phyloP scores from a whole-genome alignment of 2,329 filamentous ascomycete genomes.

The Fusarium albosuccineum region DNA sequence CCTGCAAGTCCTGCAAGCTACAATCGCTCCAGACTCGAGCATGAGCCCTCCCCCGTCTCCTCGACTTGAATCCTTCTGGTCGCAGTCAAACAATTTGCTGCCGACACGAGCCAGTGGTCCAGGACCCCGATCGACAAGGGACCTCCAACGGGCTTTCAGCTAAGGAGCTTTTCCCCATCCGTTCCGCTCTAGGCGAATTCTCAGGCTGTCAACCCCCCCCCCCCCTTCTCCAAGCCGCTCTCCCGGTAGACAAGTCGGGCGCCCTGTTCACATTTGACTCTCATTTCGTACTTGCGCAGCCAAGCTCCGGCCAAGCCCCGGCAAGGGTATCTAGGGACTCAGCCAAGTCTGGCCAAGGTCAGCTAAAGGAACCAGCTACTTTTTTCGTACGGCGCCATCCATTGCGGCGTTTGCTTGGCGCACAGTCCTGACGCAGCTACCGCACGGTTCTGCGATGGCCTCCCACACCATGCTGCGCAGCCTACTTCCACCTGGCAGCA shows the following conservation, averaged over 20 bases:
- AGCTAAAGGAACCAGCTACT: conserved; percentile 29
- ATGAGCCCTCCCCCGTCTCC: background rate
- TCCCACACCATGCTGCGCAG: conserved; percentile 37
- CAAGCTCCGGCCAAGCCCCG: conserved; percentile 35
- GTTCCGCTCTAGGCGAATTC: background rate
- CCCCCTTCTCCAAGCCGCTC: conserved; percentile 2
- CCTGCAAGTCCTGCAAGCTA: conserved; percentile 31
- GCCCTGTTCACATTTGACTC: conserved; percentile 4
- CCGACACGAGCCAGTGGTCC: conserved; percentile 2
- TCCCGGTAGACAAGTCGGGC: background rate
- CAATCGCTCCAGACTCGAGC: conserved; percentile 26
- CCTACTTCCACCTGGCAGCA: conserved; percentile 36
- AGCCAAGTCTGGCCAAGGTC: conserved; percentile 34
- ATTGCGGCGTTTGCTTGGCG: conserved; percentile 37
- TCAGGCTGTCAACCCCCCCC: conserved; percentile 1
- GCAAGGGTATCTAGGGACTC: conserved; percentile 35
- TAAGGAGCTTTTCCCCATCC: background rate
- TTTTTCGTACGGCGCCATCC: conserved; percentile 14
- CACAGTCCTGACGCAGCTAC: conserved; percentile 35
- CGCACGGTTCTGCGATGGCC: conserved; percentile 45
- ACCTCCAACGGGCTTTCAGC: conserved; percentile 9
- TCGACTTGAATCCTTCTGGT: conserved; percentile 1
- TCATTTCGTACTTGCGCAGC: conserved; percentile 21
- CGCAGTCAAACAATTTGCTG: conserved; percentile 16
- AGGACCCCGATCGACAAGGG: conserved; percentile 18